Percentiles rank a stretch among this genome's conserved stretches.
These are phyloP conservation scores for Fusarium poae DNA, from an alignment of 2,329 filamentous ascomycete species.

Conservation along the genomic window DNA sequence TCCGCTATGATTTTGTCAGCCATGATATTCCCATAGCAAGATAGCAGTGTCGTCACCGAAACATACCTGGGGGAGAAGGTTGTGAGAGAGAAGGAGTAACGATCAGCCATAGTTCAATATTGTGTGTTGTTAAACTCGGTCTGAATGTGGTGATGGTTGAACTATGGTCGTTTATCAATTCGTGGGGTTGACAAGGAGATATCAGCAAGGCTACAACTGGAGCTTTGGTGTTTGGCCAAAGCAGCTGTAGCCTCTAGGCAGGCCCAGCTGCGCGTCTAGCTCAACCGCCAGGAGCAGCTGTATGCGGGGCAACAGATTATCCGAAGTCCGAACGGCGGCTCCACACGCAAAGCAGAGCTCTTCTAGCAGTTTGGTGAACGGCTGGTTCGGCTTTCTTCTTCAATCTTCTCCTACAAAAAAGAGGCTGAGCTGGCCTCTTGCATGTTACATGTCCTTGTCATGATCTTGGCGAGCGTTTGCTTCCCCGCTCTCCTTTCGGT, in stretches of 20 bases:
- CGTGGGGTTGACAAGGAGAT: constrained; percentile 43
- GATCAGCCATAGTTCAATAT: constrained; percentile 82
- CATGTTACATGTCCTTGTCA: constrained; percentile 30
- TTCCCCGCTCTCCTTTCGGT: constrained; percentile 40
- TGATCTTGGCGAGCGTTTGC: constrained; percentile 39
- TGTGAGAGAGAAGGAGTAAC: constrained; percentile 99
- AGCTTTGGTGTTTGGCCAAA: constrained; percentile 54
- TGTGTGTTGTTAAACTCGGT: constrained; percentile 17
- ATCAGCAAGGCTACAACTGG: constrained; percentile 51
- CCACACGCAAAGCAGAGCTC: constrained; percentile 25
- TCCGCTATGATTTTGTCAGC: constrained; percentile 75
- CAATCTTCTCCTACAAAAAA: constrained; percentile 34
- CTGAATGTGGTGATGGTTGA: constrained; percentile 21
- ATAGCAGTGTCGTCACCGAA: constrained; percentile 48
- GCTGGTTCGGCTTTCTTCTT: constrained; percentile 48
- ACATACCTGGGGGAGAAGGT: constrained; percentile 98
- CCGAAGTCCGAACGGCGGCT: constrained; percentile 41
- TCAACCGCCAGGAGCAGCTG: constrained; percentile 46
- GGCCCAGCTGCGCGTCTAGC: constrained; percentile 57
- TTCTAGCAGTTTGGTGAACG: constrained; percentile 44
- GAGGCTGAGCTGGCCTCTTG: constrained; percentile 53
- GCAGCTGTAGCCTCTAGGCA: constrained; percentile 53
- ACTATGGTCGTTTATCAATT: constrained; percentile 38
- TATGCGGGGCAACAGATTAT: constrained; percentile 47
- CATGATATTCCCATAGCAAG: constrained; percentile 45